A percentile compares a stretch with the other conserved stretches of the same genome.
Conservation (phyloP, 2,329 filamentous ascomycete species). For the Atkinsonella hypoxylon region DNA sequence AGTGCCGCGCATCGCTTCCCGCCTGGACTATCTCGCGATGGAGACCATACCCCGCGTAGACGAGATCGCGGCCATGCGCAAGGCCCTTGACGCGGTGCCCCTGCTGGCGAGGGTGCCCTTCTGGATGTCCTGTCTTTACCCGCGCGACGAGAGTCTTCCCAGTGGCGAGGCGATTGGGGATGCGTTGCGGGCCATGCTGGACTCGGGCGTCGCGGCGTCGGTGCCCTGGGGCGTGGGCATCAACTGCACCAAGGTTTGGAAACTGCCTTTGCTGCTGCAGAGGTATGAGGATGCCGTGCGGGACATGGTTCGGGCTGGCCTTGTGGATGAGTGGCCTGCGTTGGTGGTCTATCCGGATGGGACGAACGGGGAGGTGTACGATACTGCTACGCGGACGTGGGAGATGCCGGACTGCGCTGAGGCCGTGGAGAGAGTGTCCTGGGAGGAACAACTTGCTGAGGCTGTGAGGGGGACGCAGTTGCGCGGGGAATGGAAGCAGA, state of each 20-base stretch:
- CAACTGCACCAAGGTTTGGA: constrained; percentile 56
- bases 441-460: constrained; percentile 33
- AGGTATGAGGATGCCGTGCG: constrained; percentile 39
- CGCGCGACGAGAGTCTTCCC: constrained; percentile 41
- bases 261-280: constrained; percentile 42
- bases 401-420: constrained; percentile 24
- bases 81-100: constrained; percentile 22
- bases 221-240: constrained; percentile 52
- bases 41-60: constrained; percentile 54
- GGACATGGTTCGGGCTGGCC: constrained; percentile 22
- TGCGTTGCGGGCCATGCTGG: constrained; percentile 26
- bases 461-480: constrained; percentile 25
- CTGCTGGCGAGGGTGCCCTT: constrained; percentile 26
- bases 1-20: constrained; percentile 23
- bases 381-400: constrained; percentile 51
- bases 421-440: constrained; percentile 19
- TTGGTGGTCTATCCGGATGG: constrained; percentile 58
- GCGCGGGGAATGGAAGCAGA: constrained; percentile 29
- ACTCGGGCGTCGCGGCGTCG: constrained; percentile 10
- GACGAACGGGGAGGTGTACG: constrained; percentile 55
- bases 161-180: constrained; percentile 36
- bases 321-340: constrained; percentile 31
- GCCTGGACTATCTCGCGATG: constrained; percentile 45
- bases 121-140: constrained; percentile 55
- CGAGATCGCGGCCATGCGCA: constrained; percentile 47